Evolutionary conservation across 306 rosid genomes (phyloP), one percentile per base, ranked within the genome.

Genomic region (Pyrus bretschneideri): DNA sequence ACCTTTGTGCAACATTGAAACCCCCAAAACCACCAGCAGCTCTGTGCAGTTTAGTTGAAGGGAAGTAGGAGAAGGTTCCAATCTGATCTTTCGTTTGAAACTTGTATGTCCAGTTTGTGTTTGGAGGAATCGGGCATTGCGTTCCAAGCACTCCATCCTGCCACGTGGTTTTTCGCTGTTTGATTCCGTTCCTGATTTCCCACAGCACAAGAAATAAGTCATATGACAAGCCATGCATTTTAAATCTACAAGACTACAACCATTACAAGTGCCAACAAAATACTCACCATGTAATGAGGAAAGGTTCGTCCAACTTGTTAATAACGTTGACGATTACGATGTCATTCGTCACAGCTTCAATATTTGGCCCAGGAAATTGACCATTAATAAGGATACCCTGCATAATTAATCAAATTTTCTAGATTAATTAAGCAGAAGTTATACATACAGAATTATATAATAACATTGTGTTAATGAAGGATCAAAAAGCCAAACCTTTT

Each of bases 331-430:
- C 81, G 25, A 91, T 9, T 33, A 94, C 85, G 58, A 91, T 94
- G 69, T 91, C 90, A 79, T 94, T 94, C 11, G 98, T 94, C 42
- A 87, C 87, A 55, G 88, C 86, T 1, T 94, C 96, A 54, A 94
- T 73, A 13, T 74, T 87, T 11, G 98, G 98, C n/a, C 97, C 97
- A 6, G 98, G 98, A 72, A 90, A 91, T 77, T 91, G 87, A 13
- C 97, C 97, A 67, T 91, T 94, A 51, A 94, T 91, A 62, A 91
- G 96, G 75, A 91, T 94, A 3, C 84, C 97, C 98, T 94, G 81
- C 25, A 67, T 38, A 22, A 63, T 33, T 15, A 33, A 11, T 7
- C 31, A 27, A 23, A 11, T 29, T 9, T 22, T n/a, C 2, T 14
- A 67, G 2, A 55, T 17, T 40, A 51, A 73, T 11, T 25, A 25